These are phyloP conservation scores for Colletotrichum tanaceti DNA, from an alignment of 2,329 filamentous ascomycete genomes.

Conservation along the genomic window DNA sequence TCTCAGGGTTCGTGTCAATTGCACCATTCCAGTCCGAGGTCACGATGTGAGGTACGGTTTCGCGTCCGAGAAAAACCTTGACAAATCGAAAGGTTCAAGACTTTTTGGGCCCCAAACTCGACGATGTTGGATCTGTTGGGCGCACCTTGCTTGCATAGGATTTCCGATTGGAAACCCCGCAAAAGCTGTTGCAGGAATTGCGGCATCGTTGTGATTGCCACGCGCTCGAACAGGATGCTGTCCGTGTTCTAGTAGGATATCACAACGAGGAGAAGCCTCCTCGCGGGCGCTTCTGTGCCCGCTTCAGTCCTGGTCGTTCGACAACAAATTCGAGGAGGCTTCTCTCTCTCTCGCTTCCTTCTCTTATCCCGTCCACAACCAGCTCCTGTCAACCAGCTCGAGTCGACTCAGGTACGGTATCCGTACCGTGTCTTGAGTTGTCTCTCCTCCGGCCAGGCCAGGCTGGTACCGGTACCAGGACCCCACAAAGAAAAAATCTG, in stretches of 20 bases:
- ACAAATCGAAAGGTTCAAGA: neutral
- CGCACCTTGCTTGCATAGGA: slow-evolving; percentile 6
- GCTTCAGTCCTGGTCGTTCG: slow-evolving; percentile 1
- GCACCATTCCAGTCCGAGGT: slow-evolving; percentile 34
- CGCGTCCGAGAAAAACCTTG: slow-evolving; percentile 1
- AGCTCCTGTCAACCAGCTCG: neutral
- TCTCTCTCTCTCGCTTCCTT: neutral
- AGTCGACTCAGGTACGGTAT: neutral
- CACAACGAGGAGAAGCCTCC: slow-evolving; percentile 18
- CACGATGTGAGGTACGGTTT: slow-evolving; percentile 25
- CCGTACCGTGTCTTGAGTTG: neutral
- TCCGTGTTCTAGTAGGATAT: neutral
- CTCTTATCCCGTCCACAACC: neutral
- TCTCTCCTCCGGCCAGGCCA: neutral
- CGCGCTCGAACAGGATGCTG: neutral
- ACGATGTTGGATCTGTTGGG: slow-evolving; percentile 5
- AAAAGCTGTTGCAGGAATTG: slow-evolving; percentile 29
- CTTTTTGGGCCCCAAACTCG: neutral
- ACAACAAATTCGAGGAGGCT: neutral
- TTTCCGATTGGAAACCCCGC: neutral
- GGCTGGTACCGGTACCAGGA: neutral
- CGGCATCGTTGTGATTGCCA: slow-evolving; percentile 18
- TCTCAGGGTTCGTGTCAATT: slow-evolving; percentile 26
- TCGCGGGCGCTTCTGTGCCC: slow-evolving; percentile 23
- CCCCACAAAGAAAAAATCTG: neutral